Conservation (phyloP, 371 early-diverging fungal species). For the Mortierella sp. region DNA sequence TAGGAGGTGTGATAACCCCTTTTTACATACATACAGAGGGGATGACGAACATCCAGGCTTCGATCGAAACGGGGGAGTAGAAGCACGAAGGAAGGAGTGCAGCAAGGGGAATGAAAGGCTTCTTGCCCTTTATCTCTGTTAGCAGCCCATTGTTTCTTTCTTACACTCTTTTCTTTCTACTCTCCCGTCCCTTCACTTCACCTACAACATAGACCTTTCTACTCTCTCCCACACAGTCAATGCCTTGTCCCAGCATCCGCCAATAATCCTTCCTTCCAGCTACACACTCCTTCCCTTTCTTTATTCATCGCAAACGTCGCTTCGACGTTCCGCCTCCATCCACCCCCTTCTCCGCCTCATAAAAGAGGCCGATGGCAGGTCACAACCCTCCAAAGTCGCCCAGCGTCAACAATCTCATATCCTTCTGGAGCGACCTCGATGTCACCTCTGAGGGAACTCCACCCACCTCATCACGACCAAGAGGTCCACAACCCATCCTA, state of each 20-base stretch:
- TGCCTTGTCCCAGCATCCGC: background rate
- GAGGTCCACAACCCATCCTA: background rate
- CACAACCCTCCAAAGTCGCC: conserved; percentile 35
- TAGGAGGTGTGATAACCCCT: background rate
- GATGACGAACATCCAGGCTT: background rate
- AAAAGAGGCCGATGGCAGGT: conserved; percentile 18
- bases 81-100: no score
- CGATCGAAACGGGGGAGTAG: background rate
- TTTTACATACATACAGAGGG: background rate
- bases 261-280: background rate
- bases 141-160: background rate
- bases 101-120: background rate
- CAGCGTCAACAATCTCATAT: conserved; percentile 50
- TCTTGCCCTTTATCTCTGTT: background rate
- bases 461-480: background rate
- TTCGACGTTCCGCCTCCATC: background rate
- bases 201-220: background rate
- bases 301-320: background rate
- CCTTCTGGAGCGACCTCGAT: conserved; percentile 53
- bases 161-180: background rate
- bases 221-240: background rate
- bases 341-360: background rate
- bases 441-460: background rate
- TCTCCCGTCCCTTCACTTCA: background rate
- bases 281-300: background rate